Evolutionary conservation across 1,139 yeast genomes (phyloP), one percentile per base, ranked within the genome.

Genomic region (Insectozyma bohioensis): DNA sequence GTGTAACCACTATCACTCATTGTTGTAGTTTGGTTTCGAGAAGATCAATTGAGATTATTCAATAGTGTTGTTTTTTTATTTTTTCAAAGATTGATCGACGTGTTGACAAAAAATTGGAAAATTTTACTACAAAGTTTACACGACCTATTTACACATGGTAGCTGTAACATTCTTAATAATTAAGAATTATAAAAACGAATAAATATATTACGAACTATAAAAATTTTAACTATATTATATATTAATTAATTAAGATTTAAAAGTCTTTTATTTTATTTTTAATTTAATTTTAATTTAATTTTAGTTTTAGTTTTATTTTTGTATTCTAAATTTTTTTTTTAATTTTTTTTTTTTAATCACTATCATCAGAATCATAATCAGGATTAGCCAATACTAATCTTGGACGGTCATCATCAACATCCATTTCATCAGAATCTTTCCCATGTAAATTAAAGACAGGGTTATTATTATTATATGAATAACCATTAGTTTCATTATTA

Each of bases 371-470:
- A 30, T 41, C 40, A 13, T 31, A 18, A 37, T 84, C 94, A 0
- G 94, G 94, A 42, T 84, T 84, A 22, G 88, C 90, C 32, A 84
- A 75, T 37, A 75, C 78, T 44, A 84, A 64, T 30, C 72, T 65
- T 48, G 70, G 63, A 33, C 61, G 47, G 12, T 67, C 75, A 24
- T 70, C 73, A 48, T 63, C 48, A 49, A 56, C 56, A 34, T 56
- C 56, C 26, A 41, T 47, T 21, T 44, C 40, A 15, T 33, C 38
- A 20, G 34, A 24, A 12, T 29, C 35, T 23, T 15, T 20, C 11
- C 26, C 33, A 20, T 17, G 25, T 8, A 20, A 11, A 20, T 30
- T 24, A 14, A 21, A 20, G 2, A 24, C 24, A 8, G 30, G 23
- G n/a, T 12, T 7, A 20, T 21, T 9, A 5, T 12, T 6, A 2